These are phyloP conservation scores for Centaurea solstitialis DNA, from an alignment of 129 eudicot genomes.

Conservation along the genomic window DNA sequence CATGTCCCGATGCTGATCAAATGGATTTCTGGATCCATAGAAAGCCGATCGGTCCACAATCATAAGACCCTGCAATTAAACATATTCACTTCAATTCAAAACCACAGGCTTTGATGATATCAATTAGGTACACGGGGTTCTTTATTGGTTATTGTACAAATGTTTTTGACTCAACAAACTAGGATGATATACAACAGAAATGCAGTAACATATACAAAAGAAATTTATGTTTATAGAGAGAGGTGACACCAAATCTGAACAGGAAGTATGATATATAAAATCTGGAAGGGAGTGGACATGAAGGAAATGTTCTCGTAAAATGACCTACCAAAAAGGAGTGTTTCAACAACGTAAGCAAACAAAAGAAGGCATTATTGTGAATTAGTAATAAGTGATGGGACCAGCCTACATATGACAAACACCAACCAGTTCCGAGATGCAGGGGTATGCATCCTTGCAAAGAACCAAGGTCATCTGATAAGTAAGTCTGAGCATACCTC, in stretches of 20 bases:
- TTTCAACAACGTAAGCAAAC: not conserved
- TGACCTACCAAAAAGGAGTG: not conserved
- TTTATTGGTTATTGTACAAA: not conserved
- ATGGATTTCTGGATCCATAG: slow-evolving; percentile 55
- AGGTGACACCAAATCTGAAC: not conserved
- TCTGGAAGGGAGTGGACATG: no score
- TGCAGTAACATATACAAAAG: not conserved
- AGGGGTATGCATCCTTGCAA: not conserved
- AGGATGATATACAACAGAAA: not conserved
- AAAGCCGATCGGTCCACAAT: slow-evolving; percentile 48
- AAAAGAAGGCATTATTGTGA: not conserved
- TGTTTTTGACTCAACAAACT: not conserved
- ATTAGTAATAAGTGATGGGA: no score
- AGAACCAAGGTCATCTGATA: not conserved
- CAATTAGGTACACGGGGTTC: not conserved
- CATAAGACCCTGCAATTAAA: slow-evolving; percentile 54
- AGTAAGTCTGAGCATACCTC: slow-evolving; percentile 39
- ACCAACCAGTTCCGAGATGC: no score
- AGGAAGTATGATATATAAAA: not conserved
- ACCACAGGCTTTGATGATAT: not conserved
- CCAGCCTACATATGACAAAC: no score
- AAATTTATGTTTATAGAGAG: not conserved
- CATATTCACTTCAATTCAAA: not conserved
- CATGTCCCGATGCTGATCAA: slow-evolving; percentile 80
- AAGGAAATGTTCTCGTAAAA: no score